A percentile compares a stretch with the other conserved stretches of the same genome.
These are phyloP conservation scores for Penicillium sp. DNA, from an alignment of 2,329 filamentous ascomycete genomes.

Conservation along the genomic window DNA sequence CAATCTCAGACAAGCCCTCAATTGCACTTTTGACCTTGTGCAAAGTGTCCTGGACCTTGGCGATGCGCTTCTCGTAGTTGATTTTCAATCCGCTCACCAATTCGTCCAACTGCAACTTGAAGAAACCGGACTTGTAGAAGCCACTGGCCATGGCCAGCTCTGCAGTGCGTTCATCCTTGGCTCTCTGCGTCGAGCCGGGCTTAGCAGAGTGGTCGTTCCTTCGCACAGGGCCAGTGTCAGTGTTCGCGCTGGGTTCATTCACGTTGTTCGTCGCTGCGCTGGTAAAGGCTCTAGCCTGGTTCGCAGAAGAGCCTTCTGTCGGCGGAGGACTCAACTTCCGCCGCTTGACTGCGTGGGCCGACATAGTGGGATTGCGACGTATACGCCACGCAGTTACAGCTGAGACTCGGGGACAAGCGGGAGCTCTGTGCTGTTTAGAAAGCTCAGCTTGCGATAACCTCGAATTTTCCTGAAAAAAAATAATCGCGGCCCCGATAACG, in stretches of 20 bases:
- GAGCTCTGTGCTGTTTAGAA: background rate
- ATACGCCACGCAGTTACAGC: background rate
- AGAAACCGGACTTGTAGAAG: slow-evolving; percentile 60
- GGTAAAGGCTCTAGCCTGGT: slow-evolving; percentile 9
- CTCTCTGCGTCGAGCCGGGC: slow-evolving; percentile 13
- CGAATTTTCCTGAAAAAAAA: slow-evolving; percentile 18
- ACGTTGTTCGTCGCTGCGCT: slow-evolving; percentile 10
- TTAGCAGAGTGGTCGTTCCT: slow-evolving; percentile 18
- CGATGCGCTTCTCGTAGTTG: slow-evolving; percentile 53
- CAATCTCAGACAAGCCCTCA: slow-evolving; percentile 49
- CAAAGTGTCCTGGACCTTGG: slow-evolving; percentile 48
- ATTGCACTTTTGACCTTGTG: slow-evolving; percentile 52
- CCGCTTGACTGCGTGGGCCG: slow-evolving; percentile 37
- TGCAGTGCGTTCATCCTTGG: slow-evolving; percentile 24
- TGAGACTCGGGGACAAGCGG: background rate
- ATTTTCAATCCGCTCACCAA: slow-evolving; percentile 53
- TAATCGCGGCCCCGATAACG: slow-evolving; percentile 9
- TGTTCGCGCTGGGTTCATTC: slow-evolving; percentile 31
- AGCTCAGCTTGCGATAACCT: slow-evolving; percentile 2
- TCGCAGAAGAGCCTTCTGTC: slow-evolving; percentile 6
- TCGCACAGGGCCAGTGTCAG: slow-evolving; percentile 7
- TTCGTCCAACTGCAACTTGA: slow-evolving; percentile 63
- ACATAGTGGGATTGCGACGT: slow-evolving; percentile 21
- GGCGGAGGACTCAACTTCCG: slow-evolving; percentile 42
- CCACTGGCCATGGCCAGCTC: slow-evolving; percentile 41